Evolutionary conservation across 768 basidiomycete genomes (phyloP).

Genomic region (Xanthoconium purpureum): DNA sequence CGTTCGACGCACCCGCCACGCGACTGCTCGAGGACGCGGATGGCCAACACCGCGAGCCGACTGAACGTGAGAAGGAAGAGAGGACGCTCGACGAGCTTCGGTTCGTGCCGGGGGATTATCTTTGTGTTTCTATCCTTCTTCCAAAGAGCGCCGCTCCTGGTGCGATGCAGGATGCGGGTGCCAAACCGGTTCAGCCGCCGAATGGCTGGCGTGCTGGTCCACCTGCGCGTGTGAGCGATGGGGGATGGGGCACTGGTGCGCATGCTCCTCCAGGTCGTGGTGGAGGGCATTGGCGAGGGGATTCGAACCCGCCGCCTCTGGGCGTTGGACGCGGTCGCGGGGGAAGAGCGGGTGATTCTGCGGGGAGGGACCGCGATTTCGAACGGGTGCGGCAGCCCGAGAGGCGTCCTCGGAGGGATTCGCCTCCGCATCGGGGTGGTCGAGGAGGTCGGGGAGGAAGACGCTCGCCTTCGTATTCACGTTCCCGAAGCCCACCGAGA

Average conservation of each 20-base stretch:
- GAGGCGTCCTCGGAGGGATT: conserved; percentile 48
- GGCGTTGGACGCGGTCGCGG: conserved; percentile 44
- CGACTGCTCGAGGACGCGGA: conserved; percentile 54
- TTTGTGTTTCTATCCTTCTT: conserved; percentile 69
- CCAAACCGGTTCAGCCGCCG: conserved; percentile 34
- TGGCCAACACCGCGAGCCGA: conserved; percentile 30
- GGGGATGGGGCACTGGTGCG: conserved; percentile 47
- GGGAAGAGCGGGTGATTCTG: conserved; percentile 34
- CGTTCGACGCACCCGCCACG: conserved; percentile 53
- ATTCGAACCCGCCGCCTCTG: conserved; percentile 49
- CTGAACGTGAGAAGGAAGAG: conserved; percentile 56
- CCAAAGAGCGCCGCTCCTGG: conserved; percentile 56
- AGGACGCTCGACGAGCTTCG: conserved; percentile 75
- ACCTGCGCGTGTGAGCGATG: conserved; percentile 39
- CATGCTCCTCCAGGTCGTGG: conserved; percentile 42
- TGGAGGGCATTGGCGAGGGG: conserved; percentile 76
- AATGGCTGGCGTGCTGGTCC: conserved; percentile 36
- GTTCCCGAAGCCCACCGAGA: conserved; percentile 43
- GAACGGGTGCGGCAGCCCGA: conserved; percentile 42
- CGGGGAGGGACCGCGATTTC: conserved; percentile 36
- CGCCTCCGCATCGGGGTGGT: conserved; percentile 47
- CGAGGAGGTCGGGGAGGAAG: conserved; percentile 43
- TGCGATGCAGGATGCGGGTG: conserved; percentile 47
- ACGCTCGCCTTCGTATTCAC: conserved; percentile 35
- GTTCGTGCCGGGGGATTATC: conserved; percentile 78